Percentiles rank a stretch among this genome's conserved stretches.
Conservation (phyloP, 768 basidiomycete species). For the Boletus coccyginus region DNA sequence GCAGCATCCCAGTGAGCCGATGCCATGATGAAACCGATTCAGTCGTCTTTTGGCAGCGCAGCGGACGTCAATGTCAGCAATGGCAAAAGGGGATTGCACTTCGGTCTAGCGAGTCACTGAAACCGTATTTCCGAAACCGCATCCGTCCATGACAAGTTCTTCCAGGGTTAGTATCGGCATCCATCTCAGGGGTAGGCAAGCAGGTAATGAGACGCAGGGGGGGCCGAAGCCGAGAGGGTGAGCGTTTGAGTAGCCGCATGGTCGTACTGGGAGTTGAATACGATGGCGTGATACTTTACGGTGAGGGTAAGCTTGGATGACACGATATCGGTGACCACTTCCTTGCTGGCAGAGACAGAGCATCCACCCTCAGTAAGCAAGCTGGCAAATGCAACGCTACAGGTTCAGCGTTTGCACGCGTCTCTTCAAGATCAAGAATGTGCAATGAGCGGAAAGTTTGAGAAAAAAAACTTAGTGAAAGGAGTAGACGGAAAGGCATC, state of each 20-base stretch:
- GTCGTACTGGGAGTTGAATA: constrained; percentile 57
- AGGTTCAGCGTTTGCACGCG: constrained; percentile 48
- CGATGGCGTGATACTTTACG: constrained; percentile 19
- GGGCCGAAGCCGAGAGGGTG: constrained; percentile 59
- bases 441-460: constrained; percentile 55
- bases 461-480: constrained; percentile 5
- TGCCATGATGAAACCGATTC: constrained; percentile 52
- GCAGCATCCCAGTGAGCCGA: constrained; percentile 22
- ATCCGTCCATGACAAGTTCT: constrained; percentile 73
- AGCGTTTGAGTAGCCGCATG: constrained; percentile 53
- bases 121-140: constrained; percentile 60
- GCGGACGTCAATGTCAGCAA: constrained; percentile 58
- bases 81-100: constrained; percentile 46
- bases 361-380: constrained; percentile 68
- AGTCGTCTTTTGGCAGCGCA: constrained; percentile 45
- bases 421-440: constrained; percentile 66
- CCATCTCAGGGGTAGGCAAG: constrained; percentile 23
- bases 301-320: constrained; percentile 26
- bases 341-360: constrained; percentile 4
- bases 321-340: constrained; percentile 23
- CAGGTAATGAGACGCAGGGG: constrained; percentile 57
- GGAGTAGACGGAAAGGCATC: constrained; percentile 48
- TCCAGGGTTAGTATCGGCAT: constrained; percentile 61
- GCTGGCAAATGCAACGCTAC: constrained; percentile 44
- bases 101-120: constrained; percentile 40